Base-by-base conservation (phyloP, 2,329 filamentous ascomycete species). In the Cladosporium phlei region DNA sequence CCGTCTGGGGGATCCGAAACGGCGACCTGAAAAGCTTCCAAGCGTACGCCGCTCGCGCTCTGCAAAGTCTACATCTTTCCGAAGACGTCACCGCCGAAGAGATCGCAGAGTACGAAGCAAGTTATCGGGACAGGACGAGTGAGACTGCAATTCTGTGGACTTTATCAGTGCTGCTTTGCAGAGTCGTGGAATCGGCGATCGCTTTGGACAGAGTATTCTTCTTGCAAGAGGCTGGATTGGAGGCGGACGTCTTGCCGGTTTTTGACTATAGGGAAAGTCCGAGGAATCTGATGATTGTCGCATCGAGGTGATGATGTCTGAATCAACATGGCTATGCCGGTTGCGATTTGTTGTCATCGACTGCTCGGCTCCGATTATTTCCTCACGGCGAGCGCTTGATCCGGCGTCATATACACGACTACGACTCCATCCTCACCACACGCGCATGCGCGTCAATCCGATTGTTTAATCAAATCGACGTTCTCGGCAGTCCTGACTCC, bases 111-210 rank as follows among this genome's bases (percentile, higher is more conserved):
- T 52, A 52, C 25, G 50, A 52, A 24, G 22, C 35, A 12, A 40
- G 14, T 5, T 49, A 44, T 17, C 9, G 27, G 24, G 4, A 30
- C 16, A 47, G 50, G 29, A 14, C 19, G n/a, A 30, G 19, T 8
- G 50, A 52, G n/a, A 52, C 46, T 10, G 46, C 50, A 2, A 37
- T 52, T 20, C 30, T 52, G 22, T 49, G 46, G 47, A 52, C 50
- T 5, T 32, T 52, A 7, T 49, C 46, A 12, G 50, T 52, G 17
- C 32, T 52, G 43, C 25, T 52, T 17, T 52, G 50, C 38, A 38
- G 50, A n/a, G 47, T 49, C 11, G 50, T 52, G 1, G 50, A 52
- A 7, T 47, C 42, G 4, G 33, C 39, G 5, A 52, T 52, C 22
- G 50, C 38, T n/a, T 19, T 49, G 20, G 50, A 52, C 20, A 38